Conservation (phyloP, 75 land plant species). For the Selaginella tamariscina region DNA sequence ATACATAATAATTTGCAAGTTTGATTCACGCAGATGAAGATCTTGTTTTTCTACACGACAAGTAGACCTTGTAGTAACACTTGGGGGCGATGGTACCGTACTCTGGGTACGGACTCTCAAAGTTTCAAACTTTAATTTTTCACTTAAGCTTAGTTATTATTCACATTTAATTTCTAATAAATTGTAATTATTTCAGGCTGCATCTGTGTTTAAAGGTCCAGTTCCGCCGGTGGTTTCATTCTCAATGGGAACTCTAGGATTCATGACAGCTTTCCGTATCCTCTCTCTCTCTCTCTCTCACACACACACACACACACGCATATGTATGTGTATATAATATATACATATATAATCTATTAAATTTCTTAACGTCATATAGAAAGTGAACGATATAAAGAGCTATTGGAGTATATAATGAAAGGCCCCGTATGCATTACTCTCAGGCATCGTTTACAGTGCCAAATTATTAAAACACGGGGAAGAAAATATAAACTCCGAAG, state of each 20-base stretch:
- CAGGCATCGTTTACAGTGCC: conserved; percentile 73
- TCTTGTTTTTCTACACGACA: conserved; percentile 40
- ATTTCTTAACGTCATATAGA: conserved; percentile 29
- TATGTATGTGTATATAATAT: too few species aligned
- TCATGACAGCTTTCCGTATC: conserved; percentile 98
- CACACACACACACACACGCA: too few species aligned
- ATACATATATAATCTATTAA: too few species aligned
- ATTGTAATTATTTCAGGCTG: conserved; percentile 78
- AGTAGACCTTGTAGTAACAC: conserved; percentile 88
- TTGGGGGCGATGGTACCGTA: conserved; percentile 98
- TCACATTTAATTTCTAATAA: too few species aligned
- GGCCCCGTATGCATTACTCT: conserved; percentile 83
- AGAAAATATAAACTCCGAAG: conserved; percentile 37
- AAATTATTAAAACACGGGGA: conserved; percentile 45
- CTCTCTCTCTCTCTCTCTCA: conserved; percentile 13
- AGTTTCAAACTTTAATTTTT: neutral
- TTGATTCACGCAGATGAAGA: conserved; percentile 46
- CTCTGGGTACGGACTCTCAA: conserved; percentile 62
- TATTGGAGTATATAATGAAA: conserved; percentile 42
- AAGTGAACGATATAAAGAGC: conserved; percentile 61
- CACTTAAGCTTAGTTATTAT: neutral
- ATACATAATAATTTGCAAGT: conserved; percentile 9
- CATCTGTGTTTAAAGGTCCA: conserved; percentile 93
- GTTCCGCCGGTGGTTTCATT: conserved; percentile 91
- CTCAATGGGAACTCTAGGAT: conserved; percentile 92